A percentile compares a stretch with the other conserved stretches of the same genome.
These are phyloP conservation scores for Paramecium caudatum DNA, from an alignment of 73 alveolate species.

Conservation along the genomic window DNA sequence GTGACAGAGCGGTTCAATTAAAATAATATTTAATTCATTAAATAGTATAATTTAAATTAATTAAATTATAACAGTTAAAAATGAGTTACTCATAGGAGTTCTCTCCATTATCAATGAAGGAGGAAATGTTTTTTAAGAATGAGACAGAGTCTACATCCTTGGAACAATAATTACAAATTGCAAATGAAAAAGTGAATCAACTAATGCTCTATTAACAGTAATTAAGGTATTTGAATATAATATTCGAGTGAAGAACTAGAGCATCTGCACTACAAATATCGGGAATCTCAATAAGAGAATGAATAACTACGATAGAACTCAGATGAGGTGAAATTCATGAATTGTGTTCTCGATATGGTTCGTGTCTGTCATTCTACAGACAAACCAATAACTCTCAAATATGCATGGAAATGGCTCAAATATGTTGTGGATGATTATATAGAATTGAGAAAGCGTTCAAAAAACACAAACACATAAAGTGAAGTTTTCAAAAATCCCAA, in stretches of 20 bases:
- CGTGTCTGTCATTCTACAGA: constrained; percentile 35
- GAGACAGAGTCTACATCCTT: constrained; percentile 39
- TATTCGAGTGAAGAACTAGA: constrained; percentile 55
- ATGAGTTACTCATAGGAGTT: constrained; percentile 63
- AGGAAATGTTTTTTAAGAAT: constrained; percentile 15
- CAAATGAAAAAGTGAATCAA: constrained; percentile 51
- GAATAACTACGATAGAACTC: background rate
- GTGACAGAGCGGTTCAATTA: background rate
- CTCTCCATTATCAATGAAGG: constrained; percentile 60
- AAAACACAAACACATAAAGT: background rate
- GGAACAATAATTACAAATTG: constrained; percentile 24
- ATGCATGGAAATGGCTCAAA: constrained; percentile 66
- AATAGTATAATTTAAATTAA: background rate
- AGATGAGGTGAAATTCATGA: constrained; percentile 44
- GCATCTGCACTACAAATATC: constrained; percentile 5
- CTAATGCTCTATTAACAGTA: constrained; percentile 5
- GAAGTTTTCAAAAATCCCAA: constrained; percentile 61
- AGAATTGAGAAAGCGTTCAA: constrained; percentile 7
- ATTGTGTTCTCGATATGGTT: constrained; percentile 61
- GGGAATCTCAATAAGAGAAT: constrained; percentile 11
- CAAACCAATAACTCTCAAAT: constrained; percentile 27
- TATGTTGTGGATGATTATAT: constrained; percentile 51
- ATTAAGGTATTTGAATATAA: constrained; percentile 36
- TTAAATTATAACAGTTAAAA: background rate
- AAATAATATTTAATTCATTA: background rate